phyloP scores from a whole-genome alignment of 768 basidiomycete species.

The Hericium coralloides region DNA sequence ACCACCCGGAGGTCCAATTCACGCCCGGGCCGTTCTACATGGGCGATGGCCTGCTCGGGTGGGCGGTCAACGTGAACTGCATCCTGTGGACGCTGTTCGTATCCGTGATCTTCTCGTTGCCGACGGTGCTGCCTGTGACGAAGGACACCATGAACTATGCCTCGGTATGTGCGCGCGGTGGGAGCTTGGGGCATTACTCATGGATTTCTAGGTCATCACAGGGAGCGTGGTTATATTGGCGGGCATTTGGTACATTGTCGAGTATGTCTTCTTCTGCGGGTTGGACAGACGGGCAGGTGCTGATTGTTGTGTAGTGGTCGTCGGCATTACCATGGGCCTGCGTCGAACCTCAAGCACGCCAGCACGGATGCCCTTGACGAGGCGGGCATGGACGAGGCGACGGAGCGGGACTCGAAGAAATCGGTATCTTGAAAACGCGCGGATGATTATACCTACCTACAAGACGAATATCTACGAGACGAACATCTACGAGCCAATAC shows the following conservation, averaged over 20 bases:
- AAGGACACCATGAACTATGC: slow-evolving; percentile 72
- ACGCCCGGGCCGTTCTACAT: slow-evolving; percentile 84
- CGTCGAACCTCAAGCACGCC: neutral
- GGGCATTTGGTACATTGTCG: slow-evolving; percentile 17
- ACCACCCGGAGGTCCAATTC: slow-evolving; percentile 78
- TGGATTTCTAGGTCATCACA: slow-evolving; percentile 20
- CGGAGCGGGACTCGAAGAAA: neutral
- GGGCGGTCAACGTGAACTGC: slow-evolving; percentile 52
- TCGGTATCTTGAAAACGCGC: neutral
- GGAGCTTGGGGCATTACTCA: neutral
- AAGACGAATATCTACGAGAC: no score
- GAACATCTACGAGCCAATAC: no score
- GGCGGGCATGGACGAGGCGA: neutral
- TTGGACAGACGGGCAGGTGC: neutral
- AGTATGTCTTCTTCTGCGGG: slow-evolving; percentile 7
- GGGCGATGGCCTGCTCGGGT: slow-evolving; percentile 58
- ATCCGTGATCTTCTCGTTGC: slow-evolving; percentile 63
- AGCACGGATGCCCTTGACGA: neutral
- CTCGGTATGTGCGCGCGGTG: slow-evolving; percentile 33
- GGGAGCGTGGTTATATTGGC: slow-evolving; percentile 25
- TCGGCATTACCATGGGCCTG: slow-evolving; percentile 12
- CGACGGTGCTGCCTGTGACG: slow-evolving; percentile 63
- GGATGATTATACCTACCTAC: no score
- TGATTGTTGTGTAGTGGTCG: slow-evolving; percentile 5
- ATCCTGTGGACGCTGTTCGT: slow-evolving; percentile 65